Conservation (phyloP, 306 rosid species). For the Vigna angularis region DNA sequence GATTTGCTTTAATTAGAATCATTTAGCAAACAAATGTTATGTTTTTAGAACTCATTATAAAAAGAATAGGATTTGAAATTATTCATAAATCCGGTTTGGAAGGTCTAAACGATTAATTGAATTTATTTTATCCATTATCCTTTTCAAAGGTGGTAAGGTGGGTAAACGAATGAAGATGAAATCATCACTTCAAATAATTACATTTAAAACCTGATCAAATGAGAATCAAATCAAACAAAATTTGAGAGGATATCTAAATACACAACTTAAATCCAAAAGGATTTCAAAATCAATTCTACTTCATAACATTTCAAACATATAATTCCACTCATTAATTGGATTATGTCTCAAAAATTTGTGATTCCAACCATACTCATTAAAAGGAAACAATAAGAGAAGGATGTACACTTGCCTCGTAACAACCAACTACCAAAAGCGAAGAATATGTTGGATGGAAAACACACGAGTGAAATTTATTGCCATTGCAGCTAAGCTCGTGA, state of each 20-base stretch:
- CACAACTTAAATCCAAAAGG: neutral
- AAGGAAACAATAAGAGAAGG: neutral
- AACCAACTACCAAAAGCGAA: constrained; percentile 85
- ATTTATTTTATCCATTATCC: neutral
- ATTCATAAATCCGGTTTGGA: neutral
- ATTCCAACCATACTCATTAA: neutral
- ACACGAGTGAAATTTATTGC: constrained; percentile 84
- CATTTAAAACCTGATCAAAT: neutral
- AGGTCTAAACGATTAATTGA: neutral
- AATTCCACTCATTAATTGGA: constrained; percentile 3
- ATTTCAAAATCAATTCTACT: constrained; percentile 3
- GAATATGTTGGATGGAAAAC: constrained; percentile 91
- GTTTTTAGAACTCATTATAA: neutral
- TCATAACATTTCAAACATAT: neutral
- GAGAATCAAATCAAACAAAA: neutral
- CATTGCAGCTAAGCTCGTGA: constrained; percentile 90
- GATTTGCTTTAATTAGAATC: neutral
- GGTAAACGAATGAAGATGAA: neutral
- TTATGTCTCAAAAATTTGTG: too few species aligned
- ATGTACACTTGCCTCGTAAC: constrained; percentile 82
- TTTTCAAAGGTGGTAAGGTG: too few species aligned
- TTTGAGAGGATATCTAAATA: neutral
- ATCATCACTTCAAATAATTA: neutral
- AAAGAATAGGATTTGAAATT: neutral
- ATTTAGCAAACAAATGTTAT: neutral